phyloP scores from a whole-genome alignment of 2,329 filamentous ascomycete genomes.

The Beauveria caledonica region DNA sequence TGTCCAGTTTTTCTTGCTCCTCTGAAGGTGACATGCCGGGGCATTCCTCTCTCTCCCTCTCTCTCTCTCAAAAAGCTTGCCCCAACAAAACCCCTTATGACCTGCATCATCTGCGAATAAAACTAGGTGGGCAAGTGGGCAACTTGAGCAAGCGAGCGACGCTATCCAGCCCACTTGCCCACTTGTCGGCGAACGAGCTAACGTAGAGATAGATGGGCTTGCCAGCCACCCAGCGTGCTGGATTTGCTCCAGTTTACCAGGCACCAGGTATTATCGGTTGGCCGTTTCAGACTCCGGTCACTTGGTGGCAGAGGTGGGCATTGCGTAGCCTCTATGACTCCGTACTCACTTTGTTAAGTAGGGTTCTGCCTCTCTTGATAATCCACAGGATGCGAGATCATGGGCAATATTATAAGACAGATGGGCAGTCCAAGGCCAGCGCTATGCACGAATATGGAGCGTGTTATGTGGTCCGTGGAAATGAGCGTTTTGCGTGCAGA shows the following conservation, averaged over 20 bases:
- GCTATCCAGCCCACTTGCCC: background rate
- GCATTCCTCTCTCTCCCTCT: too few relatives aligned
- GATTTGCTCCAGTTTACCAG: constrained; percentile 6
- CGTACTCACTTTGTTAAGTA: background rate
- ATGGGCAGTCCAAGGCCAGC: background rate
- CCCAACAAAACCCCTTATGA: constrained; percentile 1
- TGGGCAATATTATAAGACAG: background rate
- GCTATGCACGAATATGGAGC: background rate
- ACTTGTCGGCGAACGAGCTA: background rate
- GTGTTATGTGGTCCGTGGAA: background rate
- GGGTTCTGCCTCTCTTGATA: background rate
- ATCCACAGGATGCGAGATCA: background rate
- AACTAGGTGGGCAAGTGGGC: background rate
- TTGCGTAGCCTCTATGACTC: background rate
- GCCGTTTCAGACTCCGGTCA: constrained; percentile 1
- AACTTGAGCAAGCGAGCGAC: background rate
- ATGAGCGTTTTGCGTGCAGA: too few relatives aligned
- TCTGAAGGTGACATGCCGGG: too few relatives aligned
- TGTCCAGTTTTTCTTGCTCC: background rate
- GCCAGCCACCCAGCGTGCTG: background rate
- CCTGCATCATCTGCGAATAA: background rate
- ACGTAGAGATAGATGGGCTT: background rate
- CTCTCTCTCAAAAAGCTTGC: too few relatives aligned
- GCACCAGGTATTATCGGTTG: background rate
- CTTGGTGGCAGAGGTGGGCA: background rate